These are phyloP conservation scores for Ogataea trehalophila DNA, from an alignment of 805 yeast species.

Conservation along the genomic window DNA sequence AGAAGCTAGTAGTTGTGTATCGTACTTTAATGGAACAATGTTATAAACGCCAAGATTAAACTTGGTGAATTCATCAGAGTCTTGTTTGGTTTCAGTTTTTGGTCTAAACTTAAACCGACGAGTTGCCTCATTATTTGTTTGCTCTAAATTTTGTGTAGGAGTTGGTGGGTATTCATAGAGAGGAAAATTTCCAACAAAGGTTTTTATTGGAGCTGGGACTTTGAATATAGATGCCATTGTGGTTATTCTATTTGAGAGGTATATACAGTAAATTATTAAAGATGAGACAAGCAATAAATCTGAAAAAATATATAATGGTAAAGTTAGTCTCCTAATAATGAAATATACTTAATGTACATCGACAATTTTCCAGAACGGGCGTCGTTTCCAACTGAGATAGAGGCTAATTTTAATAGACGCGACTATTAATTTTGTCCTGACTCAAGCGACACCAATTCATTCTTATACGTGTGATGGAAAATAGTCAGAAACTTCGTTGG, in stretches of 20 bases:
- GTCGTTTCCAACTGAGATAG: too few species aligned
- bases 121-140: constrained; percentile 8
- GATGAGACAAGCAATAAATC: too few species aligned
- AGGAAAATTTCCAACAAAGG: constrained; percentile 50
- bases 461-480: too few species aligned
- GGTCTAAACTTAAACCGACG: constrained; percentile 19
- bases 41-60: constrained; percentile 55
- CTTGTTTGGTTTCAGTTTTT: constrained; percentile 5
- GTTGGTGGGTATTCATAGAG: constrained; percentile 37
- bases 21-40: constrained; percentile 30
- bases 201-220: constrained; percentile 40
- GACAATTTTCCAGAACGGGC: too few species aligned
- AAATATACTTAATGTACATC: too few species aligned
- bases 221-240: constrained; percentile 7
- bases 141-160: constrained; percentile 11
- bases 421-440: too few species aligned
- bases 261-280: neutral
- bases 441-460: too few species aligned
- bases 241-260: neutral
- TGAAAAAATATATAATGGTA: too few species aligned
- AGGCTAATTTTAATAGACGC: too few species aligned
- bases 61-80: constrained; percentile 18
- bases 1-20: constrained; percentile 34
- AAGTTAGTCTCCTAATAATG: too few species aligned
- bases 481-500: too few species aligned